A percentile compares a stretch with the other conserved stretches of the same genome.
Evolutionary conservation across 1,139 yeast species (phyloP).

Genomic region (Sugiyamaella novakii): DNA sequence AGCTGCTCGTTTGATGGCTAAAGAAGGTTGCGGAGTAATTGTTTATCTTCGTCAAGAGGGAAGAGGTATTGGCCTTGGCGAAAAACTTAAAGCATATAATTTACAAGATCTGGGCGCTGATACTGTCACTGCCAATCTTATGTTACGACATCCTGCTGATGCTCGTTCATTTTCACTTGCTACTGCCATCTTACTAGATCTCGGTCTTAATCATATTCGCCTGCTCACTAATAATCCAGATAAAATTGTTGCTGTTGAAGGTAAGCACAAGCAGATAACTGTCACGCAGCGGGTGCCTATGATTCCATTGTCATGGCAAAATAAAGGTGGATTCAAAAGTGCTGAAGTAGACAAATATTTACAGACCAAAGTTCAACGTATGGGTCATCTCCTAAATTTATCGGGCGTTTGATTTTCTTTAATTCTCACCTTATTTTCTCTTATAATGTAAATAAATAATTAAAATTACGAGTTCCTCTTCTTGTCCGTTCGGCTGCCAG

Average conservation of each 20-base stretch:
- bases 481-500: neutral
- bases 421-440: neutral
- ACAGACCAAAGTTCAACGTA: conserved; percentile 89
- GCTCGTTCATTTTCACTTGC: conserved; percentile 92
- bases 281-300: conserved; percentile 91
- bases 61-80: conserved; percentile 96
- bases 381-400: conserved; percentile 78
- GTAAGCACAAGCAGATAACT: conserved; percentile 65
- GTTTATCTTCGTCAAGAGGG: conserved; percentile 98
- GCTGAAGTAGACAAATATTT: conserved; percentile 90
- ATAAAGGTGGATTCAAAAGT: conserved; percentile 69
- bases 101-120: conserved; percentile 98
- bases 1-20: conserved; percentile 92
- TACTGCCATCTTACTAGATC: conserved; percentile 84
- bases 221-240: conserved; percentile 95
- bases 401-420: conserved; percentile 2
- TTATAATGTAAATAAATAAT: no score
- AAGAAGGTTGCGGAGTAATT: conserved; percentile 85
- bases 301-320: conserved; percentile 93
- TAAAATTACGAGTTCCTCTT: no score
- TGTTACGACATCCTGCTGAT: conserved; percentile 96
- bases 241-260: conserved; percentile 92
- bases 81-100: conserved; percentile 94
- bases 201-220: conserved; percentile 72
- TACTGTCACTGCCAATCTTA: conserved; percentile 92